These are phyloP conservation scores for Kickxella alabastrina DNA, from an alignment of 192 early-diverging fungal genomes.

Conservation along the genomic window DNA sequence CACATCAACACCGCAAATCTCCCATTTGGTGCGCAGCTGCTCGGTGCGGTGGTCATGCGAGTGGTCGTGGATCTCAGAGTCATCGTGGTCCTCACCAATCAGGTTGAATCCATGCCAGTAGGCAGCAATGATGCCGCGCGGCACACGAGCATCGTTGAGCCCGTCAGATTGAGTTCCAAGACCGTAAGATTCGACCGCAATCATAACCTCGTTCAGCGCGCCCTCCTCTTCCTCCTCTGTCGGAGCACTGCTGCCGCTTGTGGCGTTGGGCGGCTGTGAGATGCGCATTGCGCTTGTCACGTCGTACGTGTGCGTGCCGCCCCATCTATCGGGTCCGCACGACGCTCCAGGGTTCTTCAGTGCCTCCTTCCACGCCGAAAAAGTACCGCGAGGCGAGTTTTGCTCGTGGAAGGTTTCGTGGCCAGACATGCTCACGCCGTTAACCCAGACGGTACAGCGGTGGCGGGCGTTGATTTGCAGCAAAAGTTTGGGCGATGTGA, in stretches of 20 bases:
- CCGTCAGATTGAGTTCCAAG: slow-evolving; percentile 65
- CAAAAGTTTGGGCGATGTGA: slow-evolving; percentile 26
- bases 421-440: slow-evolving; percentile 69
- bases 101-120: slow-evolving; percentile 55
- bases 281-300: slow-evolving; percentile 47
- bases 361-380: slow-evolving; percentile 9
- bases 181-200: slow-evolving; percentile 76
- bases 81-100: slow-evolving; percentile 50
- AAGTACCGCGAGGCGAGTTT: slow-evolving; percentile 33
- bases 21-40: slow-evolving; percentile 55
- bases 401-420: slow-evolving; percentile 72
- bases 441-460: slow-evolving; percentile 65
- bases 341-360: slow-evolving; percentile 25
- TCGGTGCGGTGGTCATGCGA: slow-evolving; percentile 37
- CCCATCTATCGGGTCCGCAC: slow-evolving; percentile 59
- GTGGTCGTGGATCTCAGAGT: slow-evolving; percentile 50
- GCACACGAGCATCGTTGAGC: slow-evolving; percentile 71
- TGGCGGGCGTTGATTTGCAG: slow-evolving; percentile 71
- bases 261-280: slow-evolving; percentile 10
- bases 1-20: slow-evolving; percentile 74
- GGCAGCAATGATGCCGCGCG: slow-evolving; percentile 68
- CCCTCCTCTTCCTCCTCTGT: slow-evolving; percentile 45
- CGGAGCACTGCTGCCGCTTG: not conserved
- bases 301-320: slow-evolving; percentile 59
- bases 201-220: slow-evolving; percentile 60